Evolutionary conservation across 2,329 filamentous ascomycete species (phyloP).

Genomic region (Ceratocystis ficicola): DNA sequence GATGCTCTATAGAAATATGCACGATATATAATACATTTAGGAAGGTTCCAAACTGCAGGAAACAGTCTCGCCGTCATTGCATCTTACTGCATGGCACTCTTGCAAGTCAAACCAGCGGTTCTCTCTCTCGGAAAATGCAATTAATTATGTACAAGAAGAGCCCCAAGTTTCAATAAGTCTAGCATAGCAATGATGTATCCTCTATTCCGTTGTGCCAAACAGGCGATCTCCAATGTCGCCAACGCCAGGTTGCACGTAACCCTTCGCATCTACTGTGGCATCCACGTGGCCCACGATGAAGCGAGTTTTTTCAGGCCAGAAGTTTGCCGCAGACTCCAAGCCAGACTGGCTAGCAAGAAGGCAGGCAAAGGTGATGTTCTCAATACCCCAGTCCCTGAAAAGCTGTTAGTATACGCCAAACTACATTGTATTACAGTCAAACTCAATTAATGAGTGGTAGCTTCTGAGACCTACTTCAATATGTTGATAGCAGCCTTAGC

Average conservation of each 20-base stretch:
- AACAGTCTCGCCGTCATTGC: too few relatives aligned
- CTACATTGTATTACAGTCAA: neutral
- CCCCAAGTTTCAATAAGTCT: neutral
- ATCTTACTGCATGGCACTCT: too few relatives aligned
- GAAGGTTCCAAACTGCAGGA: too few relatives aligned
- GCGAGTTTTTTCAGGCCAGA: constrained; percentile 67
- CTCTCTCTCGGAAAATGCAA: neutral
- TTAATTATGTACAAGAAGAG: constrained; percentile 20
- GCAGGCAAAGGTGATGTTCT: constrained; percentile 61
- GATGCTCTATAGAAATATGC: neutral
- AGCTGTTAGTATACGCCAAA: neutral
- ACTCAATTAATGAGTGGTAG: neutral
- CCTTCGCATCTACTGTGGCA: constrained; percentile 55
- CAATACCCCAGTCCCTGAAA: constrained; percentile 68
- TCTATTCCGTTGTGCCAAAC: constrained; percentile 36
- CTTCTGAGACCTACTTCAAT: constrained; percentile 35
- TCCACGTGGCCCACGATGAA: constrained; percentile 79
- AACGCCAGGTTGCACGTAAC: constrained; percentile 83
- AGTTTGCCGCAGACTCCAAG: constrained; percentile 55
- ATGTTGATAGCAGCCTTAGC: constrained; percentile 82
- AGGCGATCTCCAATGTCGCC: constrained; percentile 85
- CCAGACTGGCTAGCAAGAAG: constrained; percentile 63
- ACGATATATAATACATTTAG: neutral
- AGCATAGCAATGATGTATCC: neutral
- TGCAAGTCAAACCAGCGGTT: neutral